Evolutionary conservation across 164 flowering plant species (phyloP).

Genomic region (Tinospora cordifolia): DNA sequence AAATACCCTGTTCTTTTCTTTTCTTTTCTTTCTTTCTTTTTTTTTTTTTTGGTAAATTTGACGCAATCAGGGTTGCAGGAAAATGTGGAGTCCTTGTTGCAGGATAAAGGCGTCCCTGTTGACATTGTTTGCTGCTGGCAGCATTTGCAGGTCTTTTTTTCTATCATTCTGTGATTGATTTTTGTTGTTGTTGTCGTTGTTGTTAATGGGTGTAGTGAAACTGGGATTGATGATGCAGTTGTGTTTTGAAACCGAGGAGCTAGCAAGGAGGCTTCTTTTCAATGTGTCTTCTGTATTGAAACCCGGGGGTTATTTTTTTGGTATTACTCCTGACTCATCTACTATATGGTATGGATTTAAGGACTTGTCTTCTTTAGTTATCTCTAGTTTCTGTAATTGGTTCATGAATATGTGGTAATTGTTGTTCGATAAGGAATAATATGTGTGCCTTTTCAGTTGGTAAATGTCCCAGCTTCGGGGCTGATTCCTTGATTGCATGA

Average conservation of each 20-base stretch:
- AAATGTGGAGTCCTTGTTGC: slow-evolving; percentile 39
- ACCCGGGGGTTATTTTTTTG: slow-evolving; percentile 95
- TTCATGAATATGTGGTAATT: not conserved
- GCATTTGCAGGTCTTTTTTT: slow-evolving; percentile 69
- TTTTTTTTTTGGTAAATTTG: too few species aligned
- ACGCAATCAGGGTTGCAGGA: slow-evolving; percentile 37
- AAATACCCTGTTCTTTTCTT: too few species aligned
- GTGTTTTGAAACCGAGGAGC: slow-evolving; percentile 84
- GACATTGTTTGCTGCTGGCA: slow-evolving; percentile 89
- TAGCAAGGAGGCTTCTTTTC: slow-evolving; percentile 66
- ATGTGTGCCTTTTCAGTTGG: not conserved
- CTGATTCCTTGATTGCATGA: not conserved
- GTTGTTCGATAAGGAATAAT: not conserved
- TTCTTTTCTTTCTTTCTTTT: too few species aligned
- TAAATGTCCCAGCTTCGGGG: not conserved
- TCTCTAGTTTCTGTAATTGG: not conserved
- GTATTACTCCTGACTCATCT: slow-evolving; percentile 98
- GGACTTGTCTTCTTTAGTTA: not conserved
- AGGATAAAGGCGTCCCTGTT: slow-evolving; percentile 47
- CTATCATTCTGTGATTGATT: not conserved
- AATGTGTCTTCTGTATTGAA: slow-evolving; percentile 79
- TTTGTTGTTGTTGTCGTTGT: not conserved
- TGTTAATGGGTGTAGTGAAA: not conserved
- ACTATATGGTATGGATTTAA: slow-evolving; percentile 79
- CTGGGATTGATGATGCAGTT: slow-evolving; percentile 36